Evolutionary conservation across 768 basidiomycete genomes (phyloP).

Genomic region (Termitomyces sp.): DNA sequence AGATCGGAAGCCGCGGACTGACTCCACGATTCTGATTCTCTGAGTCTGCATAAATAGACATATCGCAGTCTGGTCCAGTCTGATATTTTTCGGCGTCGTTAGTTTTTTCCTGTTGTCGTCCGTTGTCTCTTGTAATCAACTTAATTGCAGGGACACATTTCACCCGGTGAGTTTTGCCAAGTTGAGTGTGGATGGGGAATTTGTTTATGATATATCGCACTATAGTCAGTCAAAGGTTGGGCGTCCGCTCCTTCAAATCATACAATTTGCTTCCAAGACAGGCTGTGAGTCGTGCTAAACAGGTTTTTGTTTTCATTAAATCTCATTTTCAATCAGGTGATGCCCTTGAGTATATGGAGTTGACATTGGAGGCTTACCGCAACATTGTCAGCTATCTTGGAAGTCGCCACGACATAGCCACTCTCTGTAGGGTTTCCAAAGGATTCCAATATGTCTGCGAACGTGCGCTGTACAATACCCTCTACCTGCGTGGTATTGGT

Average conservation of each 20-base stretch:
- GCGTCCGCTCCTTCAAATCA: slow-evolving; percentile 13
- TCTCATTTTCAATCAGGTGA: slow-evolving; percentile 26
- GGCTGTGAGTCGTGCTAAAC: slow-evolving; percentile 20
- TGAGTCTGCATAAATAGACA: slow-evolving; percentile 24
- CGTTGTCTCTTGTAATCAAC: background rate
- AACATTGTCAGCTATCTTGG: slow-evolving; percentile 48
- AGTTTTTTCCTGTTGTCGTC: background rate
- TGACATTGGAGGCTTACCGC: slow-evolving; percentile 54
- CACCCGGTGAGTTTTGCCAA: slow-evolving; percentile 6
- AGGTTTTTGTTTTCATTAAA: background rate
- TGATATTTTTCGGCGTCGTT: slow-evolving; percentile 10
- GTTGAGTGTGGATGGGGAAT: background rate
- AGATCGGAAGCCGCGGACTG: slow-evolving; percentile 32
- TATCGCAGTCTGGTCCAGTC: slow-evolving; percentile 22
- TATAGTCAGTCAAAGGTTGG: slow-evolving; percentile 2
- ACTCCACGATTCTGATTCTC: slow-evolving; percentile 31
- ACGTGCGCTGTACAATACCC: slow-evolving; percentile 52
- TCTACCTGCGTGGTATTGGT: slow-evolving; percentile 37
- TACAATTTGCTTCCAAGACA: slow-evolving; percentile 16
- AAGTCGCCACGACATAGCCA: slow-evolving; percentile 47
- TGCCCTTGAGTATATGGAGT: slow-evolving; percentile 45
- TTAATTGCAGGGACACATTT: background rate
- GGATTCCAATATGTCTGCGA: slow-evolving; percentile 50
- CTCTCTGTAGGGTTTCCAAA: slow-evolving; percentile 54
- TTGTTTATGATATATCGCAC: slow-evolving; percentile 1